phyloP scores from a whole-genome alignment of 2,329 filamentous ascomycete genomes.

The Alternaria consortialis region DNA sequence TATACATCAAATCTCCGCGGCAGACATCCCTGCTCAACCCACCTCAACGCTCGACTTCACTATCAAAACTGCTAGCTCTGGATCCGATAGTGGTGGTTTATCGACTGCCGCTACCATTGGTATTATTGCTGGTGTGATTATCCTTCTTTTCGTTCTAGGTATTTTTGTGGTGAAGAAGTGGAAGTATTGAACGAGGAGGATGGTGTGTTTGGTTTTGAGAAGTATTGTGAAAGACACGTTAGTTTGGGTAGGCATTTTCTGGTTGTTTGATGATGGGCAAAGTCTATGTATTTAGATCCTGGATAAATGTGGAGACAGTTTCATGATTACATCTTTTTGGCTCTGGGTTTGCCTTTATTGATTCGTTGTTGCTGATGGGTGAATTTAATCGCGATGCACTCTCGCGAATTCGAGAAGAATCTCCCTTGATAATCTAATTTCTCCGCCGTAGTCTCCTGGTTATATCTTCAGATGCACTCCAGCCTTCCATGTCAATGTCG shows the following conservation, averaged over 20 bases:
- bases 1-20: neutral
- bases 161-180: neutral
- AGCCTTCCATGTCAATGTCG: constrained; percentile 9
- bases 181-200: neutral
- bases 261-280: neutral
- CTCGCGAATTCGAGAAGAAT: neutral
- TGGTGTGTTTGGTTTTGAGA: neutral
- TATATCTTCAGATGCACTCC: neutral
- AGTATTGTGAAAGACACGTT: neutral
- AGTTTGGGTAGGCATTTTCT: neutral
- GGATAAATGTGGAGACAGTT: neutral
- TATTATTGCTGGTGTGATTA: neutral
- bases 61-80: neutral
- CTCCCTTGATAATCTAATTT: neutral
- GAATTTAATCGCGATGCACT: too few species aligned
- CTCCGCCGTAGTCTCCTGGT: neutral
- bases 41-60: neutral
- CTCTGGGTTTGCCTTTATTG: too few species aligned
- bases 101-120: neutral
- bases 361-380: too few species aligned
- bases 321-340: neutral
- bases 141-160: neutral
- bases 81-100: neutral
- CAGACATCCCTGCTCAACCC: neutral
- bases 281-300: neutral